Conservation (phyloP, 768 basidiomycete species). For the Calocybe cyanea region DNA sequence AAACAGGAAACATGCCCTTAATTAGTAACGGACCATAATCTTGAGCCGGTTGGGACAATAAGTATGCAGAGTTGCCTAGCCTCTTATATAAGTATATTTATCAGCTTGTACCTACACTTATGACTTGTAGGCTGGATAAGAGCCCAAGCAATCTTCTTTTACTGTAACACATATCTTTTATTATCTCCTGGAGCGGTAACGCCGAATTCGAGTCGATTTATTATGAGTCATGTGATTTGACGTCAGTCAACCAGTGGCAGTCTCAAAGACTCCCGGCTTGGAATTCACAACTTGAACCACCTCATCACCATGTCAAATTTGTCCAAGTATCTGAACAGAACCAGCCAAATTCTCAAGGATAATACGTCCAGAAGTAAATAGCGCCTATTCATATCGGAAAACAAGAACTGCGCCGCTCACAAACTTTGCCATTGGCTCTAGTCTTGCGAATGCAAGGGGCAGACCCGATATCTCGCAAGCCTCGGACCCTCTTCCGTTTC, state of each 20-base stretch:
- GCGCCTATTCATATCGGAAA: not conserved
- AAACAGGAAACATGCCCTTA: no score
- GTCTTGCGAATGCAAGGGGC: constrained; percentile 77
- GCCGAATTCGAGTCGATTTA: no score
- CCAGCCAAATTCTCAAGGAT: constrained; percentile 32
- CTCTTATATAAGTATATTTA: no score
- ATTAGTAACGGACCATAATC: no score
- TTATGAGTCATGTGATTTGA: constrained; percentile 12
- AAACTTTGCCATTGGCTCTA: constrained; percentile 22
- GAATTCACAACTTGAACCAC: not conserved
- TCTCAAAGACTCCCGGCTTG: no score
- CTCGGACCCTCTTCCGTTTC: constrained; percentile 66
- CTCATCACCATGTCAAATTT: constrained; percentile 28
- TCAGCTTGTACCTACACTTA: no score
- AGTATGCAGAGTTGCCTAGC: no score
- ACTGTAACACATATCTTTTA: no score
- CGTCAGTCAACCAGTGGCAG: constrained; percentile 14
- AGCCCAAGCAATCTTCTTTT: no score
- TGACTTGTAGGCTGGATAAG: no score
- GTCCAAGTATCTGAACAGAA: constrained; percentile 35
- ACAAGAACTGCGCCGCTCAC: not conserved
- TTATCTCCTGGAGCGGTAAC: no score
- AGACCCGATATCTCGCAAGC: constrained; percentile 54
- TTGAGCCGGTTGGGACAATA: no score
- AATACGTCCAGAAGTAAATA: constrained; percentile 30